Evolutionary conservation across 2,329 filamentous ascomycete genomes (phyloP).

Genomic region (Dothiorella sarmentorum): DNA sequence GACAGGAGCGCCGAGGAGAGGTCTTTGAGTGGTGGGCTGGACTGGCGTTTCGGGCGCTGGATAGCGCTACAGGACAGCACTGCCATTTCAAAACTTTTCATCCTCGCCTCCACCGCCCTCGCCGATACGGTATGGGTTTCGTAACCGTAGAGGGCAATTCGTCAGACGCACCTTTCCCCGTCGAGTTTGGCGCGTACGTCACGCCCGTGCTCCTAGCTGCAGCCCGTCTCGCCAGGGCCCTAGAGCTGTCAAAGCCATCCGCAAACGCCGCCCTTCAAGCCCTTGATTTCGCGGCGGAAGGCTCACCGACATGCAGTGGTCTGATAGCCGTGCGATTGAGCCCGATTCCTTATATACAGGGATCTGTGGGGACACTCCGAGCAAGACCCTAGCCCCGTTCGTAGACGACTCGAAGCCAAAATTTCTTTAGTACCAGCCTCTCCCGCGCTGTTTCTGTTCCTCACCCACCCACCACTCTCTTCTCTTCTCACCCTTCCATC

Average conservation of each 20-base stretch:
- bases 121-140: neutral
- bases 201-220: neutral
- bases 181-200: neutral
- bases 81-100: conserved; percentile 12
- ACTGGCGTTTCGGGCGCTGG: neutral
- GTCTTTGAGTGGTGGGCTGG: neutral
- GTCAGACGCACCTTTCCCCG: neutral
- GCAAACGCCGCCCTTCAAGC: neutral
- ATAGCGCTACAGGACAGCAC: neutral
- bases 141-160: neutral
- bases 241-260: conserved; percentile 6
- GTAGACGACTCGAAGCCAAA: neutral
- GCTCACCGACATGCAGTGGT: conserved; percentile 12
- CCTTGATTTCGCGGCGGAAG: neutral
- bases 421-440: conserved; percentile 11
- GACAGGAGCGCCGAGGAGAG: neutral
- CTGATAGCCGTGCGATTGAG: conserved; percentile 12
- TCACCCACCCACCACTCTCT: neutral
- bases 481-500: conserved; percentile 10
- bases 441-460: neutral
- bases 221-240: neutral
- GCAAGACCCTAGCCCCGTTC: neutral
- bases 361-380: neutral
- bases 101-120: neutral
- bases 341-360: neutral